phyloP scores from a whole-genome alignment of 306 rosid species.

The Cicer chorassanicum region DNA sequence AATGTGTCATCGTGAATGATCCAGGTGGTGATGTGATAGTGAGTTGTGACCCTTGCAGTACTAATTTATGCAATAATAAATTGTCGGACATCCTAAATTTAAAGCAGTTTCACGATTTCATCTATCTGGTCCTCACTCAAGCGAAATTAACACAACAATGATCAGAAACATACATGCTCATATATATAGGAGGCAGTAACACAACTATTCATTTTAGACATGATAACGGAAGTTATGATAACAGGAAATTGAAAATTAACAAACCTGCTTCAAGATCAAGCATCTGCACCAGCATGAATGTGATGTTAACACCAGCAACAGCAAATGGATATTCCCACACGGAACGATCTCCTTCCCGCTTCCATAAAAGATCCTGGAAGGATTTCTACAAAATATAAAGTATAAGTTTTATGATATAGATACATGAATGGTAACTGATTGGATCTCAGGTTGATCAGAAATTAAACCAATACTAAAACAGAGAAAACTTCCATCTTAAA shows the following conservation, averaged over 20 bases:
- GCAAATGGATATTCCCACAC: constrained; percentile 99
- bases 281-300: constrained; percentile 97
- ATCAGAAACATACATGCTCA: constrained; percentile 14
- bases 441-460: constrained; percentile 8
- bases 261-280: constrained; percentile 98
- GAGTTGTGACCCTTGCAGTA: neutral
- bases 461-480: constrained; percentile 10
- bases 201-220: constrained; percentile 18
- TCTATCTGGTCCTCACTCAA: neutral
- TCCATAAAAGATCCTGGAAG: constrained; percentile 91
- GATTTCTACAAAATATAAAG: constrained; percentile 73
- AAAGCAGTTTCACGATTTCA: constrained; percentile 27
- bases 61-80: neutral
- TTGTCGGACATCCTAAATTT: neutral
- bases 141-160: constrained; percentile 12
- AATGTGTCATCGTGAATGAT: constrained; percentile 7
- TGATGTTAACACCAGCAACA: constrained; percentile 99
- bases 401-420: constrained; percentile 10
- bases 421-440: constrained; percentile 32
- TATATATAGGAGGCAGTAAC: constrained; percentile 15
- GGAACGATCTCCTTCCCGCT: constrained; percentile 96
- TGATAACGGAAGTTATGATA: constrained; percentile 13
- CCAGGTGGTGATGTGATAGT: constrained; percentile 14
- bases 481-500: constrained; percentile 20
- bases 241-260: constrained; percentile 31